These are phyloP conservation scores for Hypoxylon perforatum DNA, from an alignment of 495 filamentous ascomycete species.

Conservation along the genomic window DNA sequence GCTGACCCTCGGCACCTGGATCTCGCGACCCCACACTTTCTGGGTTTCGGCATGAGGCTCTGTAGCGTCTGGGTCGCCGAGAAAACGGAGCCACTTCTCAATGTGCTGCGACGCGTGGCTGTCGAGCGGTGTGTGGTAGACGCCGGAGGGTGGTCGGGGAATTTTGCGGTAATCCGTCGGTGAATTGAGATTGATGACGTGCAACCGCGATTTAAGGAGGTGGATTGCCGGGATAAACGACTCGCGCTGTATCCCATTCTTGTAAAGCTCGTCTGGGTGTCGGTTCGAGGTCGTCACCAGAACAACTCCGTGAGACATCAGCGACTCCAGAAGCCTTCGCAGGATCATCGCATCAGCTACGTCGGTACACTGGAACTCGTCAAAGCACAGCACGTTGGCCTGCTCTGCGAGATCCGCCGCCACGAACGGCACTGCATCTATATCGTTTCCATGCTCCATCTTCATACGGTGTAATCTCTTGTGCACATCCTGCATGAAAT, in stretches of 20 bases:
- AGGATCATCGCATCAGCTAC: constrained; percentile 99
- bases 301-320: constrained; percentile 97
- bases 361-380: constrained; percentile 99
- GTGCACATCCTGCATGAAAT: constrained; percentile 99
- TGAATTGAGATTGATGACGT: constrained; percentile 93
- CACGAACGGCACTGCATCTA: constrained; percentile 92
- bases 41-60: constrained; percentile 82
- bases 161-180: constrained; percentile 98
- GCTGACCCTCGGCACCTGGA: constrained; percentile 86
- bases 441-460: constrained; percentile 86
- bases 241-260: constrained; percentile 95
- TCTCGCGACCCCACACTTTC: constrained; percentile 92
- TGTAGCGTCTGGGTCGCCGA: constrained; percentile 82
- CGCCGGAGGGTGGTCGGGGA: constrained; percentile 89
- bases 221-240: constrained; percentile 96
- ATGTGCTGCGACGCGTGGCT: constrained; percentile 80
- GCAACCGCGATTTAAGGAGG: constrained; percentile 81
- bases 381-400: constrained; percentile 91
- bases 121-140: constrained; percentile 87
- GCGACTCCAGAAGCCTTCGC: constrained; percentile 81
- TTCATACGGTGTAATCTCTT: constrained; percentile 90
- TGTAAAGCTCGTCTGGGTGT: constrained; percentile 95
- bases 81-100: constrained; percentile 92
- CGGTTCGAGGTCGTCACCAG: constrained; percentile 97
- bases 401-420: constrained; percentile 90